Evolutionary conservation across 306 rosid species (phyloP).

Genomic region (apple (Malus domestica)): ASM211411v1 NC_041797.1:5771501-5772000

Average conservation of each 20-base stretch:
- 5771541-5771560: constrained; percentile 66
- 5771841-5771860: constrained; percentile 24
- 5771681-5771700: constrained; percentile 26
- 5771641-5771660: constrained; percentile 57
- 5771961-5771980: not conserved
- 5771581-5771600: constrained; percentile 35
- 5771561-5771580: constrained; percentile 25
- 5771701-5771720: constrained; percentile 49
- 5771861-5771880: constrained; percentile 25
- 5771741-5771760: not conserved
- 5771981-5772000: accelerated
- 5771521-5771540: constrained; percentile 47
- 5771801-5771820: not conserved
- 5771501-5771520: constrained; percentile 83
- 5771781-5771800: constrained; percentile 34
- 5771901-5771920: constrained; percentile 14
- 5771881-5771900: constrained; percentile 16
- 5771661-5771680: constrained; percentile 35
- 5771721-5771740: constrained; percentile 32
- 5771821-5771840: constrained; percentile 17
- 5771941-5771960: not conserved
- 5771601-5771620: constrained; percentile 41
- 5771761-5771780: constrained; percentile 4
- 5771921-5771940: not conserved
- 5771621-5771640: constrained; percentile 23